A percentile compares a stretch with the other conserved stretches of the same genome.
Evolutionary conservation across 2,329 filamentous ascomycete species (phyloP).

Genomic region (Aspergillus novofumigatus): DNA sequence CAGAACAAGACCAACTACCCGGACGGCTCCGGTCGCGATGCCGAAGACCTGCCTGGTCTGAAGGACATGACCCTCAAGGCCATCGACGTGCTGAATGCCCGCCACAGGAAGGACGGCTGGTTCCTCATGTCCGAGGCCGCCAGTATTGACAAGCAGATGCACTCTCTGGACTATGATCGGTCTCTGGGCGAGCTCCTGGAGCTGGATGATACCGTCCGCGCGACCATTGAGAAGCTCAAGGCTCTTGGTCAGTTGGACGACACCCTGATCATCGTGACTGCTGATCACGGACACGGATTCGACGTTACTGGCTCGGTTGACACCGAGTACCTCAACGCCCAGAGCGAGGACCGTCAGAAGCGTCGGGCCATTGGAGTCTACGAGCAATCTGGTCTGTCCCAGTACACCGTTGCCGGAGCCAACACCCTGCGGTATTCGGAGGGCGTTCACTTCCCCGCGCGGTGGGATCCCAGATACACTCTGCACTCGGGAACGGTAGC

Average conservation of each 20-base stretch:
- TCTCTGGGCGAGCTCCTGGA: slow-evolving; percentile 80
- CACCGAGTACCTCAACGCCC: slow-evolving; percentile 67
- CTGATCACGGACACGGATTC: slow-evolving; percentile 88
- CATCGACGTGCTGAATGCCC: slow-evolving; percentile 68
- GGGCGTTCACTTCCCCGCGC: slow-evolving; percentile 71
- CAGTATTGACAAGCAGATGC: slow-evolving; percentile 88
- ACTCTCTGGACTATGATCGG: slow-evolving; percentile 77
- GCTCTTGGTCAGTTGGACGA: slow-evolving; percentile 64
- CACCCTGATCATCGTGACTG: slow-evolving; percentile 74
- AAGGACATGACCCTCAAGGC: slow-evolving; percentile 90
- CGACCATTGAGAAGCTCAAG: slow-evolving; percentile 67
- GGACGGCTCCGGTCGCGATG: slow-evolving; percentile 58
- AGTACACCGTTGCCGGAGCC: slow-evolving; percentile 64
- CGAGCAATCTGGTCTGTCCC: slow-evolving; percentile 66
- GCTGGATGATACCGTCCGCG: slow-evolving; percentile 76
- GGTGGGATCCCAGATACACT: slow-evolving; percentile 82
- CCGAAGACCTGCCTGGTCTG: slow-evolving; percentile 72
- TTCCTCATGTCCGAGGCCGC: slow-evolving; percentile 86
- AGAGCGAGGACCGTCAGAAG: slow-evolving; percentile 66
- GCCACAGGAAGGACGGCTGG: slow-evolving; percentile 67
- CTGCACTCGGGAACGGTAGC: slow-evolving; percentile 69
- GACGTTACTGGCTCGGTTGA: slow-evolving; percentile 81
- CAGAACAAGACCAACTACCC: slow-evolving; percentile 64
- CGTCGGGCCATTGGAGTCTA: slow-evolving; percentile 72
- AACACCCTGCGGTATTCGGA: slow-evolving; percentile 63